Conservation (phyloP, 192 early-diverging fungal species). For the Entophlyctis luteolus region DNA sequence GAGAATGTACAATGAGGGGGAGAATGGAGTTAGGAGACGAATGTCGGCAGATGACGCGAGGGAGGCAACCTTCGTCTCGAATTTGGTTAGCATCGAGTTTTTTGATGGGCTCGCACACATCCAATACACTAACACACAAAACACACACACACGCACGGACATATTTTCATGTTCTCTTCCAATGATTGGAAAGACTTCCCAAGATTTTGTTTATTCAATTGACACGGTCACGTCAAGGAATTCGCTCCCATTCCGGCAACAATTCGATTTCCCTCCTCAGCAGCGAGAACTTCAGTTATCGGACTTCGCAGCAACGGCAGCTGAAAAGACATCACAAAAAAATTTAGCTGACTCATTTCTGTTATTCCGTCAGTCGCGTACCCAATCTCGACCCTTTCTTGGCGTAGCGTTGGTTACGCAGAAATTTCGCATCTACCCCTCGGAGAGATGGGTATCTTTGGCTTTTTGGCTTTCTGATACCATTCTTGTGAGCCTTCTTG, state of each 20-base stretch:
- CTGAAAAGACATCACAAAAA: not conserved
- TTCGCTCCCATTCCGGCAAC: not conserved
- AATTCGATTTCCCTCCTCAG: not conserved
- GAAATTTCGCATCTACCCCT: constrained; percentile 93
- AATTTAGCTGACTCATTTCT: too few relatives aligned
- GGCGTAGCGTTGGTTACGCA: constrained; percentile 96
- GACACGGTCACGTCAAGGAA: not conserved
- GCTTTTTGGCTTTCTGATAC: constrained; percentile 95
- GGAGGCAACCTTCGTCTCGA: constrained; percentile 86
- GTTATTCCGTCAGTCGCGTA: too few relatives aligned
- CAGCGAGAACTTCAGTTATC: not conserved
- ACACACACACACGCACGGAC: not conserved
- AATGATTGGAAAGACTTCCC: not conserved
- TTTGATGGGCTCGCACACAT: not conserved
- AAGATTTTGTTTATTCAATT: not conserved
- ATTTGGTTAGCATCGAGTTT: constrained; percentile 64
- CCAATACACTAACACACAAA: not conserved
- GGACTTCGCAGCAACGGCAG: not conserved
- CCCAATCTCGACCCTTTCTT: constrained; percentile 57
- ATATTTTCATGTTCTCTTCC: not conserved
- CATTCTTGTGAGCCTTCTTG: constrained; percentile 99
- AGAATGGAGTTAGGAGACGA: not conserved
- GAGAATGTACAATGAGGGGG: not conserved
- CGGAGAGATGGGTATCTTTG: constrained; percentile 86
- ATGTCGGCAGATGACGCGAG: not conserved